These are phyloP conservation scores for Aureobasidium subglaciale DNA, from an alignment of 2,329 filamentous ascomycete species.

Conservation along the genomic window DNA sequence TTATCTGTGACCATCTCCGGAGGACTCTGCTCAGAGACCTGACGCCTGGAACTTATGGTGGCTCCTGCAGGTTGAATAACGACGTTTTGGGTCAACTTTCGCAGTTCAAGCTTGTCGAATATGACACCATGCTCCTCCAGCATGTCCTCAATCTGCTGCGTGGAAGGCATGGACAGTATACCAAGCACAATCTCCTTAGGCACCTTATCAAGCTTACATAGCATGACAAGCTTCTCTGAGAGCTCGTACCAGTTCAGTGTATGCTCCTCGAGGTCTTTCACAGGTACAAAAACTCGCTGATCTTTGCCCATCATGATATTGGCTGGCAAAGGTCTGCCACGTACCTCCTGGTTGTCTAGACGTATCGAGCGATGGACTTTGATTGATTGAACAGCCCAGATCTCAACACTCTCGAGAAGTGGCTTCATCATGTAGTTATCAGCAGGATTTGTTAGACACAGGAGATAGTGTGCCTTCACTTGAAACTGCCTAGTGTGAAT, in stretches of 20 bases:
- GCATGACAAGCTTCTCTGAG: neutral
- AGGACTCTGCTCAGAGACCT: neutral
- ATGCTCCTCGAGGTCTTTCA: neutral
- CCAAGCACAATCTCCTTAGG: neutral
- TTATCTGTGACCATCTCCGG: neutral
- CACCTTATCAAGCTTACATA: constrained; percentile 24
- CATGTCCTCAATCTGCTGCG: neutral
- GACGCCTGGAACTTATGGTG: neutral
- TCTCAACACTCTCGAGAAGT: neutral
- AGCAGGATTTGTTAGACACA: neutral
- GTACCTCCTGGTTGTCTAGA: neutral
- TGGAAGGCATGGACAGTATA: neutral
- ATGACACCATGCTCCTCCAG: neutral
- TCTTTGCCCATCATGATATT: neutral
- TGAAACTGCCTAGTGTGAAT: neutral
- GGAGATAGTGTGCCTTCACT: neutral
- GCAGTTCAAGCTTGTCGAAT: neutral
- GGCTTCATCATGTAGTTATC: neutral
- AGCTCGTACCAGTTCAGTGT: neutral
- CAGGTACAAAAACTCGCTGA: neutral
- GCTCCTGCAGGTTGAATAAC: neutral
- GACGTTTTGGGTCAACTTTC: neutral
- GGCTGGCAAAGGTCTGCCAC: neutral
- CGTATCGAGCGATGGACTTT: neutral
- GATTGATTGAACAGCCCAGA: neutral